phyloP scores from a whole-genome alignment of 2,329 filamentous ascomycete genomes.

The Neurospora sp. region DNA sequence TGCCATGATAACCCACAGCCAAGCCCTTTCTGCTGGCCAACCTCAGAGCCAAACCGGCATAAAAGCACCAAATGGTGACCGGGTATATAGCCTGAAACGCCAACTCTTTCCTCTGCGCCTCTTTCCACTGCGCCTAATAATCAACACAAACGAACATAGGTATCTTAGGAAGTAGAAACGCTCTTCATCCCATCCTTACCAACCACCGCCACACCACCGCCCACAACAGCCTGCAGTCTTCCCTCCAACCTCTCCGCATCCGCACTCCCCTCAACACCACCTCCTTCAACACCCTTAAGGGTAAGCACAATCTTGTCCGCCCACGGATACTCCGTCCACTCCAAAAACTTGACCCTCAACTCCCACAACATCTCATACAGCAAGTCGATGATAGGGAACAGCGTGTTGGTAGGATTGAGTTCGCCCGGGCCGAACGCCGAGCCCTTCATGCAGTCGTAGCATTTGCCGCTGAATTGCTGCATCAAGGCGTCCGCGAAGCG shows the following conservation, averaged over 20 bases:
- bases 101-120: neutral
- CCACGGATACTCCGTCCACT: neutral
- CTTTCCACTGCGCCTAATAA: too few relatives aligned
- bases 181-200: too few relatives aligned
- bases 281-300: too few relatives aligned
- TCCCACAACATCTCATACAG: conserved; percentile 3
- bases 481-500: neutral
- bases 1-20: neutral
- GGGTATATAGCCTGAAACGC: neutral
- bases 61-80: neutral
- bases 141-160: too few relatives aligned
- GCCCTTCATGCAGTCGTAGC: conserved; percentile 1
- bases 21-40: neutral
- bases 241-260: too few relatives aligned
- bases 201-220: neutral
- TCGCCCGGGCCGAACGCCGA: neutral
- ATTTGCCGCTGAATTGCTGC: neutral
- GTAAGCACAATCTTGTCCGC: neutral
- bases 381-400: conserved; percentile 6
- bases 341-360: neutral
- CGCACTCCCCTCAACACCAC: too few relatives aligned
- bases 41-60: neutral
- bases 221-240: neutral
- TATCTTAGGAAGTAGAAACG: too few relatives aligned
- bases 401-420: conserved; percentile 2